Conservation (phyloP, 139 green algal species). For the Picochlorum sp. region DNA sequence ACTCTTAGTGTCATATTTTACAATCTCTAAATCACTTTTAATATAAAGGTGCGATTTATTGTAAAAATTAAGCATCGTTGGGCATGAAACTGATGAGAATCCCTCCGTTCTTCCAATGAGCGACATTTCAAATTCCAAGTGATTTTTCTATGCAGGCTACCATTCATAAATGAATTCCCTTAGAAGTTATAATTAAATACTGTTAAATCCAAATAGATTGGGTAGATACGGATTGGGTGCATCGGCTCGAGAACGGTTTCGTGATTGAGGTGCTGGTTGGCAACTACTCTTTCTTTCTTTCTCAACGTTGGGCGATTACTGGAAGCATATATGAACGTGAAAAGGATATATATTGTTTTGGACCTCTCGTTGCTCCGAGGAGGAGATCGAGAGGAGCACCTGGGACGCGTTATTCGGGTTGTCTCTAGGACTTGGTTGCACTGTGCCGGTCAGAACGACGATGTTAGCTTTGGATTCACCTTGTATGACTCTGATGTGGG, state of each 20-base stretch:
- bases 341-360: constrained; percentile 4
- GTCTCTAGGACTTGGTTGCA: neutral
- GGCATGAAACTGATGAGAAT: too few relatives aligned
- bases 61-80: too few relatives aligned
- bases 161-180: too few relatives aligned
- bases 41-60: too few relatives aligned
- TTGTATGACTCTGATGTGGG: constrained; percentile 7
- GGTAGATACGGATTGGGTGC: neutral
- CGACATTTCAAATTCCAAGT: too few relatives aligned
- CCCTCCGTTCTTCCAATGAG: too few relatives aligned
- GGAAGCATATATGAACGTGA: neutral
- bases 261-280: constrained; percentile 1
- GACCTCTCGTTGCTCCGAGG: constrained; percentile 11
- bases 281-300: neutral
- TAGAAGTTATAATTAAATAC: neutral
- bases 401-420: neutral
- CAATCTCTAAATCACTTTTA: too few relatives aligned
- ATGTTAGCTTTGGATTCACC: constrained; percentile 10
- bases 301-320: neutral
- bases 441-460: neutral
- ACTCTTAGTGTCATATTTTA: too few relatives aligned
- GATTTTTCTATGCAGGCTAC: too few relatives aligned
- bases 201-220: neutral
- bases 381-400: neutral
- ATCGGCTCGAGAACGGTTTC: constrained; percentile 1